Conservation (phyloP, 2,329 filamentous ascomycete genomes). For the Oidium heveae region DNA sequence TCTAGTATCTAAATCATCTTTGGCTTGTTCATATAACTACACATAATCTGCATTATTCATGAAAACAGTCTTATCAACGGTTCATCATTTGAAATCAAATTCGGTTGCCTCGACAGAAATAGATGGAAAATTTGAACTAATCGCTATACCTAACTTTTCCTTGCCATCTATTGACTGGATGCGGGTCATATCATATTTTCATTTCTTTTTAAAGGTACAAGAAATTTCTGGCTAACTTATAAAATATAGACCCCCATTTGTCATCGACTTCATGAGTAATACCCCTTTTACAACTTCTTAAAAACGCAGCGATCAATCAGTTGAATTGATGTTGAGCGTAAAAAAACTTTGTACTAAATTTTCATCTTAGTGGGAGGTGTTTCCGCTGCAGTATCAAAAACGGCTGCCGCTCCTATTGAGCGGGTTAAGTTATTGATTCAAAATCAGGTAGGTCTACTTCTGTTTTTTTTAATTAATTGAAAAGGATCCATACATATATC, state of each 20-base stretch:
- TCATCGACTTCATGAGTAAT: constrained; percentile 96
- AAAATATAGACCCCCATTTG: constrained; percentile 44
- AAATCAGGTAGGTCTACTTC: constrained; percentile 64
- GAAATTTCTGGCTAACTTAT: background rate
- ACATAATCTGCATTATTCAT: too few relatives aligned
- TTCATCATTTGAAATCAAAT: background rate
- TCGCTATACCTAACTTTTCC: constrained; percentile 4
- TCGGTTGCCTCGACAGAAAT: background rate
- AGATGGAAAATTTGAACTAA: constrained; percentile 2
- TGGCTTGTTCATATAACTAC: too few relatives aligned
- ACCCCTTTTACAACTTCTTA: background rate
- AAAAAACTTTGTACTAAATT: constrained; percentile 5
- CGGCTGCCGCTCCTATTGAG: constrained; percentile 97
- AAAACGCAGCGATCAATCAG: background rate
- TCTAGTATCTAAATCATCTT: constrained; percentile 7
- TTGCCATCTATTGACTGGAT: background rate
- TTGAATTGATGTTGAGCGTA: background rate
- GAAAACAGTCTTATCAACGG: background rate
- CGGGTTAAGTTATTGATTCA: constrained; percentile 99
- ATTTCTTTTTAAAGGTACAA: background rate
- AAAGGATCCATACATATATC: too few relatives aligned
- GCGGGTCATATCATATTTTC: background rate
- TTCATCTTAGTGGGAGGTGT: constrained; percentile 79
- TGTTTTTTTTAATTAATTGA: background rate
- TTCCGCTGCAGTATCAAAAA: constrained; percentile 99